Conservation (phyloP, 2,329 filamentous ascomycete genomes). For the Fusarium redolens region DNA sequence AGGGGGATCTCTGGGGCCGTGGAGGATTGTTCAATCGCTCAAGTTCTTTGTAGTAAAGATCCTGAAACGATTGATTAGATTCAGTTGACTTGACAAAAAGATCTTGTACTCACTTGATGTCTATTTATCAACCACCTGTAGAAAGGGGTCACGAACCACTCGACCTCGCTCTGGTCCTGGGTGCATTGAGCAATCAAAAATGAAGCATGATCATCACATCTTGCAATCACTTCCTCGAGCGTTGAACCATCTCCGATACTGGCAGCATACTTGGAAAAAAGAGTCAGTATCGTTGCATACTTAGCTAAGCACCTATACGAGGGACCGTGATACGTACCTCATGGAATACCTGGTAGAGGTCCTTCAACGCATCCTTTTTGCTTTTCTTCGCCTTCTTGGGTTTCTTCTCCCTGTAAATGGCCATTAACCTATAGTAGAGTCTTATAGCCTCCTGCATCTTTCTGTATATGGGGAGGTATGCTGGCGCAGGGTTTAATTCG, state of each 20-base stretch:
- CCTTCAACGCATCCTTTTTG: constrained; percentile 46
- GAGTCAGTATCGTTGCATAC: neutral
- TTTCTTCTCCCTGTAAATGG: constrained; percentile 60
- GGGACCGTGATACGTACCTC: constrained; percentile 37
- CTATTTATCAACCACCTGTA: constrained; percentile 59
- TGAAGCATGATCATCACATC: constrained; percentile 60
- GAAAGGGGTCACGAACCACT: constrained; percentile 61
- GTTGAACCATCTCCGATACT: constrained; percentile 64
- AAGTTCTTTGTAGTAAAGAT: constrained; percentile 40
- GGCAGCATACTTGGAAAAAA: constrained; percentile 58
- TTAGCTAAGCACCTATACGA: neutral
- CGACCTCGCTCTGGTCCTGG: constrained; percentile 49
- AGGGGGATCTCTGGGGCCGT: constrained; percentile 27
- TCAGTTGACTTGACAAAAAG: neutral
- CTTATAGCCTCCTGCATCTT: constrained; percentile 72
- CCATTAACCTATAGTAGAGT: constrained; percentile 71
- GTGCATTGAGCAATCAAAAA: constrained; percentile 66
- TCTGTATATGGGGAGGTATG: constrained; percentile 67
- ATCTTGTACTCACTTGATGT: constrained; percentile 52
- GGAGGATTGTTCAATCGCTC: constrained; percentile 39
- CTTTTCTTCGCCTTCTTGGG: constrained; percentile 46
- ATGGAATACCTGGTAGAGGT: constrained; percentile 49
- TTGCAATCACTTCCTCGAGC: constrained; percentile 59
- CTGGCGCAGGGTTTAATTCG: constrained; percentile 68
- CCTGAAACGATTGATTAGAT: constrained; percentile 35